phyloP scores from a whole-genome alignment of 805 yeast genomes.

The Yarrowia phangngaensis region DNA sequence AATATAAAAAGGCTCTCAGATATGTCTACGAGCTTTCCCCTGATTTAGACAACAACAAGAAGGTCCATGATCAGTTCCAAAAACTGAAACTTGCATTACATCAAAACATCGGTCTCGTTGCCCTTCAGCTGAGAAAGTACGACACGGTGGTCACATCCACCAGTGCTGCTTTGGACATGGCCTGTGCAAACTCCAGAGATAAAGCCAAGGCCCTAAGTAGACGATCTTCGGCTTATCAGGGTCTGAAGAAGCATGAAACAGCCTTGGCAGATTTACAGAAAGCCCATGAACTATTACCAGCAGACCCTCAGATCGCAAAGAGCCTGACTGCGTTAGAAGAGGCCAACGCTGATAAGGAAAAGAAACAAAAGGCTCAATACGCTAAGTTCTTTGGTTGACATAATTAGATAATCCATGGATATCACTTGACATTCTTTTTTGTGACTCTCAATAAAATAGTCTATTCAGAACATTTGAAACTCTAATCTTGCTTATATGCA shows the following conservation, averaged over 20 bases:
- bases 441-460: neutral
- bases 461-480: too few relatives aligned
- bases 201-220: slow-evolving; percentile 84
- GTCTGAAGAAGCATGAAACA: slow-evolving; percentile 61
- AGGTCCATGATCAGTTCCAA: slow-evolving; percentile 51
- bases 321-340: slow-evolving; percentile 60
- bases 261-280: slow-evolving; percentile 63
- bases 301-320: slow-evolving; percentile 65
- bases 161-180: slow-evolving; percentile 61
- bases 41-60: slow-evolving; percentile 40
- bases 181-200: slow-evolving; percentile 56
- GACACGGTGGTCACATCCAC: slow-evolving; percentile 57
- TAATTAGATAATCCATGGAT: neutral
- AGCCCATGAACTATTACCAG: slow-evolving; percentile 63
- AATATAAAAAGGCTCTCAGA: slow-evolving; percentile 68
- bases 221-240: slow-evolving; percentile 69
- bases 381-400: slow-evolving; percentile 40
- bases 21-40: slow-evolving; percentile 74
- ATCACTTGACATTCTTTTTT: neutral
- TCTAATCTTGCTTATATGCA: neutral
- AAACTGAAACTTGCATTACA: slow-evolving; percentile 59
- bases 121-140: slow-evolving; percentile 58
- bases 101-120: slow-evolving; percentile 71
- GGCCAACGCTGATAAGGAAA: slow-evolving; percentile 50
- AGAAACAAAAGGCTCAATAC: slow-evolving; percentile 44